Base-by-base conservation (phyloP, 164 flowering plant species). In the Echeveria elegans region DNA sequence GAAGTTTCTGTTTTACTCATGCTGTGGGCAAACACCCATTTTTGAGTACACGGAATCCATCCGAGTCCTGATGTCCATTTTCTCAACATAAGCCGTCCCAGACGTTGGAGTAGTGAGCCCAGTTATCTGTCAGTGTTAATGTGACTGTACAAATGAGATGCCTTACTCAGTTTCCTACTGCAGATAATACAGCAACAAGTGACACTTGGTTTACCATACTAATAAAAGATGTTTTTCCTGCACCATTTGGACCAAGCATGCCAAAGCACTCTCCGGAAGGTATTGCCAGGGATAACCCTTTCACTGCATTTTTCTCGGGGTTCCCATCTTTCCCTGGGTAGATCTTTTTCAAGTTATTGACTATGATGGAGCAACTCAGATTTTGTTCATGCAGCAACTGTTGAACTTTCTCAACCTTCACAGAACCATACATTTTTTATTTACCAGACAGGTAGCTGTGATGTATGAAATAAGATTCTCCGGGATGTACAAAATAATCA, bases 161-260 rank as follows among this genome's bases (percentile, higher is more conserved):
- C n/a, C n/a, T n/a, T n/a, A n/a, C n/a, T n/a, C n/a, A n/a, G n/a
- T n/a, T n/a, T n/a, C n/a, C n/a, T n/a, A n/a, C n/a, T n/a, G n/a
- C n/a, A n/a, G n/a, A n/a, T n/a, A n/a, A n/a, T n/a, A n/a, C n/a
- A n/a, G n/a, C n/a, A n/a, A 52, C 21, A 52, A 5, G 59, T 19
- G 23, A 52, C 59, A 19, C 5, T 23, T 23, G 23, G 18, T 52
- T 83, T 11, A 93, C 98, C 97, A 93, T 90, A 75, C 73, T 86
- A 68, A 93, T 90, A 66, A 90, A 93, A 65, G 98, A 85, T 40
- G 97, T 93, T 75, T 93, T 93, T 23, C 98, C 98, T 6, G 97
- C 98, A 75, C 98, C 98, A 76, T 93, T 93, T 12, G 98, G 98
- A 61, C 98, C 98, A 67, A 93, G 96, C 92, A 93, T 88, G 56